Base-by-base conservation (phyloP, 257 asterid genomes). In the Craterostigma plantagineum region DNA sequence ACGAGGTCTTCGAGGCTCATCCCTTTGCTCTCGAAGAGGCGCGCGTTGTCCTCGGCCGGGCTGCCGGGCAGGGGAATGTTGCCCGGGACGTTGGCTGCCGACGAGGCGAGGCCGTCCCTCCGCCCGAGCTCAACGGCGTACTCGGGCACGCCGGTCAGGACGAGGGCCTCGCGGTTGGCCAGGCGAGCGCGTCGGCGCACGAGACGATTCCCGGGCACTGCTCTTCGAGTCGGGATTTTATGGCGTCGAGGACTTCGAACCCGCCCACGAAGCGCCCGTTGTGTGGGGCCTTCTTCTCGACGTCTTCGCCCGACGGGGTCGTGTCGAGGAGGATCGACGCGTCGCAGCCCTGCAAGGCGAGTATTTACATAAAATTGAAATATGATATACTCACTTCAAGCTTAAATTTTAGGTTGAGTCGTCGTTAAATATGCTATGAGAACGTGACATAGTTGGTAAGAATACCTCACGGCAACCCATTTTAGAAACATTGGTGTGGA, bases 321-420 rank as follows among this genome's bases (percentile, higher is more conserved):
- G 11, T 8, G 40, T 79, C 93, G 16, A 76, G 64, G n/a, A 79
- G 51, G 51, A 79, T 34, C 3, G 90, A 79, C 11, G 77, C 90
- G 14, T 79, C 93, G 40, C 90, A 79, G 3, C 93, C 84, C 93
- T 72, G 68, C 44, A n/a, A n/a, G n/a, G n/a, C n/a, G n/a, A n/a
- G n/a, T n/a, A n/a, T n/a, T n/a, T n/a, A n/a, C n/a, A n/a, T n/a
- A n/a, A n/a, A n/a, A n/a, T n/a, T n/a, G n/a, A n/a, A n/a, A n/a
- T n/a, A n/a, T n/a, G n/a, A n/a, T n/a, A n/a, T n/a, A n/a, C n/a
- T n/a, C n/a, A n/a, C n/a, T n/a, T n/a, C n/a, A n/a, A n/a, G n/a
- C n/a, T n/a, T n/a, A n/a, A n/a, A n/a, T n/a, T n/a, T n/a, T n/a
- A n/a, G n/a, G n/a, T n/a, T n/a, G n/a, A n/a, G n/a, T n/a, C n/a